Conservation (phyloP, 2,329 filamentous ascomycete genomes). For the Alternaria solani region DNA sequence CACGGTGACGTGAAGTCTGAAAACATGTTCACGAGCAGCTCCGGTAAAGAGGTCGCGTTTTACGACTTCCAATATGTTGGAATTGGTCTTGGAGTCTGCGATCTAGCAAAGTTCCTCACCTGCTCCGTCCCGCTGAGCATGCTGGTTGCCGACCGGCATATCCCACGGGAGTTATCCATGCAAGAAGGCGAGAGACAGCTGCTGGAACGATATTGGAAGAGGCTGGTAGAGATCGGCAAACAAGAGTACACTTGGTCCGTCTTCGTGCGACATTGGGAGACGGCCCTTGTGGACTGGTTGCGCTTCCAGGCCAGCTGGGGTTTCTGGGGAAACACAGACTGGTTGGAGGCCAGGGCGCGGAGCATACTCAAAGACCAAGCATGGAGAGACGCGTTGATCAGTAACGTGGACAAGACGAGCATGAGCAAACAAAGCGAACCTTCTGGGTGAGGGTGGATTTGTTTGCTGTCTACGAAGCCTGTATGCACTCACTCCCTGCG, state of each 20-base stretch:
- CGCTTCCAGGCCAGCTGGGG: conserved; percentile 53
- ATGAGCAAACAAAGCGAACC: neutral
- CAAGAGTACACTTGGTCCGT: conserved; percentile 62
- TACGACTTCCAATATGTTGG: conserved; percentile 76
- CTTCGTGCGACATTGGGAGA: conserved; percentile 70
- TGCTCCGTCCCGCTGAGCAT: conserved; percentile 68
- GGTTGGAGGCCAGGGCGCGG: conserved; percentile 45
- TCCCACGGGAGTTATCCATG: conserved; percentile 59
- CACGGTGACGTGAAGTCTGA: conserved; percentile 76
- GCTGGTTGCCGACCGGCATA: conserved; percentile 50
- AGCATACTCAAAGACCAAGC: conserved; percentile 34
- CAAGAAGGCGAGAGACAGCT: conserved; percentile 59
- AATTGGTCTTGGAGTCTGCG: conserved; percentile 69
- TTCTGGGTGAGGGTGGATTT: no score
- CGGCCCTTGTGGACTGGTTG: conserved; percentile 72
- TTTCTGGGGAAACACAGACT: conserved; percentile 49
- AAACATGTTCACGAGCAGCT: conserved; percentile 67
- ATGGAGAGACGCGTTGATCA: conserved; percentile 30
- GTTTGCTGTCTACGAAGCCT: neutral
- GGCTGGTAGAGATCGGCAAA: conserved; percentile 44
- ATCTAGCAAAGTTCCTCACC: conserved; percentile 72
- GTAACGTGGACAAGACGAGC: conserved; percentile 15
- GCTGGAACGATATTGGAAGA: conserved; percentile 60
- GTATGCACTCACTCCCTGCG: neutral
- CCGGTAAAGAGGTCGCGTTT: conserved; percentile 65